phyloP scores from a whole-genome alignment of 805 yeast genomes.

The Ogataea nonfermentans region DNA sequence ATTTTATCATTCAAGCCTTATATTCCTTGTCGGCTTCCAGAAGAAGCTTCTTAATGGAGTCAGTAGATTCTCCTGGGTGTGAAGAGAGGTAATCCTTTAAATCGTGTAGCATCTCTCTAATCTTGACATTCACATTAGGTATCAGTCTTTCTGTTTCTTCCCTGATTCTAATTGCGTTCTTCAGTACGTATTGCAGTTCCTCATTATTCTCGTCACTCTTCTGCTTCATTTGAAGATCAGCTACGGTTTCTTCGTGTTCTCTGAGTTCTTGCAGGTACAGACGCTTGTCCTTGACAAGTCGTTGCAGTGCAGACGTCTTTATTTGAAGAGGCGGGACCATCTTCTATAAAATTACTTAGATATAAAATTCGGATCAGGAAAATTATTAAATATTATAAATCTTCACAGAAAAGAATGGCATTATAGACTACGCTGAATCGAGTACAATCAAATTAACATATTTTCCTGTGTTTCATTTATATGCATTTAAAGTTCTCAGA shows the following conservation, averaged over 20 bases:
- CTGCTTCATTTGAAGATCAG: constrained; percentile 11
- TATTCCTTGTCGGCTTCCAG: constrained; percentile 23
- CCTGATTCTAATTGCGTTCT: constrained; percentile 26
- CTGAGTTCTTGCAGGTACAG: constrained; percentile 59
- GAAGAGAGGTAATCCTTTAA: constrained; percentile 23
- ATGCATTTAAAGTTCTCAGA: constrained; percentile 1
- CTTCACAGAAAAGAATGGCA: too few species aligned
- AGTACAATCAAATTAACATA: too few species aligned
- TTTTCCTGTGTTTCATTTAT: background rate
- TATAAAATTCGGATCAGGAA: background rate
- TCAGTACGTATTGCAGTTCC: constrained; percentile 26
- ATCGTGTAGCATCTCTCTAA: constrained; percentile 20
- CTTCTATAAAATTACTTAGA: background rate
- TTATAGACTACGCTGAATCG: too few species aligned
- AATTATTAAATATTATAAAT: too few species aligned
- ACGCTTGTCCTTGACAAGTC: constrained; percentile 67
- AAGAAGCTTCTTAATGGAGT: constrained; percentile 22
- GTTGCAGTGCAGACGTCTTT: constrained; percentile 64
- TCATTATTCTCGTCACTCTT: constrained; percentile 22
- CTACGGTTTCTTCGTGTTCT: constrained; percentile 22
- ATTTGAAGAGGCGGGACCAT: constrained; percentile 72
- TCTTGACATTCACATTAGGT: constrained; percentile 27
- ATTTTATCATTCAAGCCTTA: background rate
- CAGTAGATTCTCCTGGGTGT: constrained; percentile 23
- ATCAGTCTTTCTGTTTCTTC: constrained; percentile 31